Evolutionary conservation across 1,284 basidiomycete genomes (phyloP).

Genomic region (Pseudozyma sp.): DNA sequence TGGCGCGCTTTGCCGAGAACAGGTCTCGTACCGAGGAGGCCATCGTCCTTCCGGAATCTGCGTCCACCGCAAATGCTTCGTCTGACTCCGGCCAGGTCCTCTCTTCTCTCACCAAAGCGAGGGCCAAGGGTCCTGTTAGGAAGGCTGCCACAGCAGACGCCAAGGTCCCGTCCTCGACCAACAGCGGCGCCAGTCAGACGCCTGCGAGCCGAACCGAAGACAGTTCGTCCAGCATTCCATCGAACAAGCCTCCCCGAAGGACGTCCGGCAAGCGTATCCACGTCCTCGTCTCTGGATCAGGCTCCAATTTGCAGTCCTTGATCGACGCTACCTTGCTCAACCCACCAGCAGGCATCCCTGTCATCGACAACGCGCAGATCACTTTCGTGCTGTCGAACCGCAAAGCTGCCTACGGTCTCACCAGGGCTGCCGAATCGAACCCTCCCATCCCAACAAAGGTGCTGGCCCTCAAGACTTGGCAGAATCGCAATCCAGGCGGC

Average conservation of each 20-base stretch:
- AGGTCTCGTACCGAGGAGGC: slow-evolving; percentile 21
- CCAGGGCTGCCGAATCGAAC: slow-evolving; percentile 80
- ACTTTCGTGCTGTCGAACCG: slow-evolving; percentile 89
- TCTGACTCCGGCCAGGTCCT: slow-evolving; percentile 23
- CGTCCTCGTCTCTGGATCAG: slow-evolving; percentile 66
- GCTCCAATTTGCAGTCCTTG: slow-evolving; percentile 93
- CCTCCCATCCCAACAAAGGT: slow-evolving; percentile 80
- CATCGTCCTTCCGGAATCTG: slow-evolving; percentile 8
- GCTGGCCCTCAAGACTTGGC: slow-evolving; percentile 87
- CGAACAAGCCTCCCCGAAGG: slow-evolving; percentile 35
- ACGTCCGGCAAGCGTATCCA: slow-evolving; percentile 63
- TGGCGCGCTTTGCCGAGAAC: slow-evolving; percentile 30
- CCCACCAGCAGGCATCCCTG: slow-evolving; percentile 69
- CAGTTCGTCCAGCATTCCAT: slow-evolving; percentile 1
- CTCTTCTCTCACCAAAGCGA: slow-evolving; percentile 32
- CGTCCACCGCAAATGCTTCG: not conserved
- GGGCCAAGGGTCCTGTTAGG: slow-evolving; percentile 26
- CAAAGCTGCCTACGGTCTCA: slow-evolving; percentile 89
- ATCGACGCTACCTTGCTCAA: slow-evolving; percentile 83
- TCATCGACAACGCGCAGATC: slow-evolving; percentile 74
- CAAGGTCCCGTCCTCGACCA: slow-evolving; percentile 3
- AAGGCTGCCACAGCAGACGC: slow-evolving; percentile 19
- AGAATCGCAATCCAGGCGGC: slow-evolving; percentile 76
- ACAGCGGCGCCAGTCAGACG: slow-evolving; percentile 2
- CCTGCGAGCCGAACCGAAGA: slow-evolving; percentile 1